Evolutionary conservation across 345 rosid genomes (phyloP), one percentile per base, ranked within the genome.

Genomic region (Toxicodendron radicans): DNA sequence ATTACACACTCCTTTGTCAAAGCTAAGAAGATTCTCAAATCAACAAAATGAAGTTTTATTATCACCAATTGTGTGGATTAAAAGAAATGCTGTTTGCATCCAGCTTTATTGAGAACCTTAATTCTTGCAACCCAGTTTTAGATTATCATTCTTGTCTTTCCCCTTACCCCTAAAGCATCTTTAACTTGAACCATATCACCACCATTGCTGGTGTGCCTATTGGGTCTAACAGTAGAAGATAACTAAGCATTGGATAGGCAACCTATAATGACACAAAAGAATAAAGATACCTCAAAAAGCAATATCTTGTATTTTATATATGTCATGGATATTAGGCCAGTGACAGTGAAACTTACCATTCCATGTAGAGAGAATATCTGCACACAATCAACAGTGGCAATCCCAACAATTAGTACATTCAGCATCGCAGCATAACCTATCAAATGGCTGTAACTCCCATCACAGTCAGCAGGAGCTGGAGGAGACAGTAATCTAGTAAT

Each of bases 361-460:
- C 98, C 98, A 79, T 93, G 99, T 21, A 95, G 83, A 38, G 98
- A 90, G 82, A 93, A 90, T 72, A 93, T 90, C 89, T 95, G 98
- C 66, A 93, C 91, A 73, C 97, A 89, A 64, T 95, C 98, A 43
- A 90, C 91, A 43, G 97, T 81, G 81, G 91, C 91, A 79, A 95
- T 88, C 76, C 97, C 99, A 69, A 89, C 85, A 48, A 93, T 85
- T 75, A 93, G 90, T 66, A 91, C 90, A 86, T 91, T 89, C 79
- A 95, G 75, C 87, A 95, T 83, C 58, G 91, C 90, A 76, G 98
- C 98, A 83, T 89, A 77, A 72, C 77, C 77, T 65, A 93, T 89
- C 87, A 95, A 83, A 83, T 91, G 90, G 82, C 88, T 88, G 61
- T 85, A 92, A 78, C 76, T 79, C 69, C 84, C 87, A 65, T 87